These are phyloP conservation scores for Citrus hindsii DNA, from an alignment of 345 rosid genomes.

Conservation along the genomic window DNA sequence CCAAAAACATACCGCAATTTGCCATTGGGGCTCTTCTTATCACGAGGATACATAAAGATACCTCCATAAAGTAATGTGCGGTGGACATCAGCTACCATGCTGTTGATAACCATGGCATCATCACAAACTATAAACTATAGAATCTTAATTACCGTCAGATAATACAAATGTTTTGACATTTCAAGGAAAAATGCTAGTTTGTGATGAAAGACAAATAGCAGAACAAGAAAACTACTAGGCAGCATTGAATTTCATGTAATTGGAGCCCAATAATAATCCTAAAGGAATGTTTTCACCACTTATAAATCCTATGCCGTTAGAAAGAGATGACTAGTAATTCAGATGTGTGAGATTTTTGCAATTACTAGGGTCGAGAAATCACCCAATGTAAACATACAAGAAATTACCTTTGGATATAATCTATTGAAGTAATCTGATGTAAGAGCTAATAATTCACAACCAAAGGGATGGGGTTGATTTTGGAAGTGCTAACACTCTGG, in stretches of 20 bases:
- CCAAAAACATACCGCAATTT: conserved; percentile 72
- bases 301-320: no score
- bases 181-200: not conserved
- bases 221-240: not conserved
- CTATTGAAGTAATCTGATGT: not conserved
- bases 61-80: conserved; percentile 96
- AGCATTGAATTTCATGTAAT: not conserved
- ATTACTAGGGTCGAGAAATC: not conserved
- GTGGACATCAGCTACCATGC: conserved; percentile 99
- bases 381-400: not conserved
- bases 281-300: not conserved
- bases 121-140: not conserved
- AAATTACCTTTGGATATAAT: not conserved
- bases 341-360: not conserved
- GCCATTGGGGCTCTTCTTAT: conserved; percentile 91
- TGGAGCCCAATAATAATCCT: not conserved
- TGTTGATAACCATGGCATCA: conserved; percentile 21
- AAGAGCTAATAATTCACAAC: not conserved
- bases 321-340: not conserved
- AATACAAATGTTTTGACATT: not conserved
- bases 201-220: not conserved
- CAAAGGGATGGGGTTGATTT: not conserved
- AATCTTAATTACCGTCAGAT: not conserved
- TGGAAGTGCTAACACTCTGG: not conserved
- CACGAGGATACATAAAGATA: conserved; percentile 91